Conservation (phyloP, 1,284 basidiomycete genomes). For the Apiotrichum brassicae region DNA sequence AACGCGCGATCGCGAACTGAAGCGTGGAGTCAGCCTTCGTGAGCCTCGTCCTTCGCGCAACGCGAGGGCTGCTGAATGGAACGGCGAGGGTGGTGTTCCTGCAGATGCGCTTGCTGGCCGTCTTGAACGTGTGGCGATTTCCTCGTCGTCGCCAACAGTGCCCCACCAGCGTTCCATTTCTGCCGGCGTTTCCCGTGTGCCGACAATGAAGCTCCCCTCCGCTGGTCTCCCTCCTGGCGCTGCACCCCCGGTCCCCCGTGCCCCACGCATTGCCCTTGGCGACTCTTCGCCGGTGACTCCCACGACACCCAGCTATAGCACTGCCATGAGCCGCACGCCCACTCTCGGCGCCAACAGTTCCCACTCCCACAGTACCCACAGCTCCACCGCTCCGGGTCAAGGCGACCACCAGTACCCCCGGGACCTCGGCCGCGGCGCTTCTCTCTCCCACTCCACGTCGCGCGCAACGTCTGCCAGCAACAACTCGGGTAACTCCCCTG, state of each 20-base stretch:
- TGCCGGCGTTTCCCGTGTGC: not conserved
- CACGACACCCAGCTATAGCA: not conserved
- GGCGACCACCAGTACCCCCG: not conserved
- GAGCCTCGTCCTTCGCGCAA: not conserved
- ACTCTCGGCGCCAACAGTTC: not conserved
- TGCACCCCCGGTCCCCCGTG: not conserved
- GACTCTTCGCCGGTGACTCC: not conserved
- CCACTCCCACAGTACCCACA: not conserved
- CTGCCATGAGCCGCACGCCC: slow-evolving; percentile 2
- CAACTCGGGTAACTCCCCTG: not conserved
- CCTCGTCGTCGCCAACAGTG: not conserved
- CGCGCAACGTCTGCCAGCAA: not conserved
- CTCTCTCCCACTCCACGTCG: not conserved
- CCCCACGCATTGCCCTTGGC: not conserved
- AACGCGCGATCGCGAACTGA: not conserved
- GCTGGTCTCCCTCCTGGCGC: not conserved
- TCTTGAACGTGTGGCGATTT: slow-evolving; percentile 24
- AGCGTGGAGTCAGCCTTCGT: not conserved
- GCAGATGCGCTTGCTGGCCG: slow-evolving; percentile 27
- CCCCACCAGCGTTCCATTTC: not conserved
- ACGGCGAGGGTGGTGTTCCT: slow-evolving; percentile 43
- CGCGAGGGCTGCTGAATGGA: slow-evolving; percentile 21
- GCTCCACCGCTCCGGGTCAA: not conserved
- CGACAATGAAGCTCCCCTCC: not conserved
- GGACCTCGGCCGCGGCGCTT: not conserved